Evolutionary conservation across 2,329 filamentous ascomycete genomes (phyloP).

Genomic region (Trichoderma harzianum): DNA sequence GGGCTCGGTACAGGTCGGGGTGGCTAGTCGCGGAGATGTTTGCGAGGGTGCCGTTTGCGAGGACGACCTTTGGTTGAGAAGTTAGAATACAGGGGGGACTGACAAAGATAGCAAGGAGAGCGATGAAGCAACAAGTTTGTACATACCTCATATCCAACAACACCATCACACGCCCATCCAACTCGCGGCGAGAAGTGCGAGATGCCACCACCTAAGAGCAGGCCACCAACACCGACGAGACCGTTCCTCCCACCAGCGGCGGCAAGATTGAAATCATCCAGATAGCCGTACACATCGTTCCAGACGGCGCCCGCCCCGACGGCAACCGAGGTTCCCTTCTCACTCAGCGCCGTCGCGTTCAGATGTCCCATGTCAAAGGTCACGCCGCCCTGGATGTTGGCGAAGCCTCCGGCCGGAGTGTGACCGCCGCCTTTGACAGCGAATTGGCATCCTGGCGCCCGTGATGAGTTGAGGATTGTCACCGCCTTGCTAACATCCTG

Average conservation of each 20-base stretch:
- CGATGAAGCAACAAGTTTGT: not conserved
- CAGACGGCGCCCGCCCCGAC: constrained; percentile 25
- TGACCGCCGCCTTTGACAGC: constrained; percentile 36
- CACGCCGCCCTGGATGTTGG: constrained; percentile 29
- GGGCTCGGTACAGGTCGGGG: constrained; percentile 55
- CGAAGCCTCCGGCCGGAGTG: constrained; percentile 27
- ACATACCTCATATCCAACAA: not conserved
- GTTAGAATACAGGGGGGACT: not conserved
- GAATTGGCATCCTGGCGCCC: constrained; percentile 21
- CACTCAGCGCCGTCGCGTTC: constrained; percentile 23
- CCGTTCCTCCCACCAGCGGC: constrained; percentile 25
- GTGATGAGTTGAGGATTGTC: not conserved
- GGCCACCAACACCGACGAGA: constrained; percentile 25
- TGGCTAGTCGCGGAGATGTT: constrained; percentile 41
- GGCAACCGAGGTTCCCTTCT: constrained; percentile 17
- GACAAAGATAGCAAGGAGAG: not conserved
- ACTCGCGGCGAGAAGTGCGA: constrained; percentile 19
- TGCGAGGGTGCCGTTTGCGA: constrained; percentile 42
- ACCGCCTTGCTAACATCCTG: constrained; percentile 22
- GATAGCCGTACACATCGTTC: constrained; percentile 24
- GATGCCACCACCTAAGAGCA: constrained; percentile 26
- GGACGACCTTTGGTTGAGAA: constrained; percentile 35
- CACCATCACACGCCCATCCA: constrained; percentile 18
- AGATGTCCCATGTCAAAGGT: constrained; percentile 28
- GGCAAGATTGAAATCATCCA: constrained; percentile 21